Percentiles rank a stretch among this genome's conserved stretches.
These are phyloP conservation scores for Vitis hybrid DNA, from an alignment of 177 flowering plant genomes.

Conservation along the genomic window DNA sequence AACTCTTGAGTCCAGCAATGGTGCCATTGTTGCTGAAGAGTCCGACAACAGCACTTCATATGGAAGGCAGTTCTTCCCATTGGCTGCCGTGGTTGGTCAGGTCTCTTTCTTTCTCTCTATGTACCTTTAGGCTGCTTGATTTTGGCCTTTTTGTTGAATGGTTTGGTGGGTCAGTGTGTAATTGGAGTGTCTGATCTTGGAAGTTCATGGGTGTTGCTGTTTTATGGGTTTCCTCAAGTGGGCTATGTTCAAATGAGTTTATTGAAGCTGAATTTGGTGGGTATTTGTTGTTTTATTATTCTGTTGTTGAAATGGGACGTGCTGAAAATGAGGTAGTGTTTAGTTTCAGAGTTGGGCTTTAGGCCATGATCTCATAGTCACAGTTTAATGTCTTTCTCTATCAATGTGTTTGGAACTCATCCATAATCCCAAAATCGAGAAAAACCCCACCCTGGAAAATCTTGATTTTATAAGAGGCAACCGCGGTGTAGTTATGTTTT, in stretches of 20 bases:
- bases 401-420: too few relatives aligned
- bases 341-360: too few relatives aligned
- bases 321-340: too few relatives aligned
- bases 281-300: neutral
- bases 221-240: neutral
- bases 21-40: conserved; percentile 35
- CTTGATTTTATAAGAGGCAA: too few relatives aligned
- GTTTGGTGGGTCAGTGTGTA: neutral
- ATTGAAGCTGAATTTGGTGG: neutral
- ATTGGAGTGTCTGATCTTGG: neutral
- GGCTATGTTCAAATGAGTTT: neutral
- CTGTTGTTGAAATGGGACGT: neutral
- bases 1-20: conserved; percentile 55
- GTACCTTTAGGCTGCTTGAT: neutral
- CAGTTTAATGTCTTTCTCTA: too few relatives aligned
- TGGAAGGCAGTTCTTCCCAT: conserved; percentile 80
- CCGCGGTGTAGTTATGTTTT: too few relatives aligned
- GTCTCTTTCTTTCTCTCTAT: conserved; percentile 26
- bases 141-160: neutral
- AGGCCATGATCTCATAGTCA: too few relatives aligned
- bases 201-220: neutral
- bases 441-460: too few relatives aligned
- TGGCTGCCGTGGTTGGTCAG: conserved; percentile 97
- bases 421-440: too few relatives aligned
- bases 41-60: conserved; percentile 25